Base-by-base conservation (phyloP, 1,284 basidiomycete genomes). In the Ganoderma sp. region DNA sequence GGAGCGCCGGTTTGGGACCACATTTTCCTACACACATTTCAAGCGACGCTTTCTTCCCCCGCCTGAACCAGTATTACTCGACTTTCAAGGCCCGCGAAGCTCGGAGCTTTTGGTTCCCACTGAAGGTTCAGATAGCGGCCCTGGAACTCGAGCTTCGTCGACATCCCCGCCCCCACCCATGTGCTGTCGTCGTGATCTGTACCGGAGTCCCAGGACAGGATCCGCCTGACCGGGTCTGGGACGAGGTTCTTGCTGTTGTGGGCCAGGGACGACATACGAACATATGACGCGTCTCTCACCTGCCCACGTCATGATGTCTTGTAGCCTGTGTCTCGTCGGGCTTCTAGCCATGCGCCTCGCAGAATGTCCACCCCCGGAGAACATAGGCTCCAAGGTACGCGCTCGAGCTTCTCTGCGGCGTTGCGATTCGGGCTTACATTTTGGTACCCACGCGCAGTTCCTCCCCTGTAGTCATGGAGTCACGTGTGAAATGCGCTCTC, bases 81-180 rank as follows among this genome's bases (percentile, higher is more conserved):
- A 34, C 15, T 34, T 28, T 28, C 28, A 34, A 34, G 32, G 17
- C 52, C 52, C 52, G 52, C 32, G 52, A 56, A 56, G 28, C 52
- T 34, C 52, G 52, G 28, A 15, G 28, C 17, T 32, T 56, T 56
- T 32, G 52, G 28, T 28, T 22, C 28, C 28, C 52, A 56, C 52
- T 32, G 15, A 28, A 34, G 32, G 52, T 56, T 56, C 48, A 28
- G 22, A 22, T 52, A 12, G 48, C 48, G 48, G 25, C 48, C 48
- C 48, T 50, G 25, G 52, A 54, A 54, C 25, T 25, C 52, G 25
- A 56, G 52, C 52, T 52, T 52, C 48, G 48, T 52, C 22, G 48
- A 56, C 32, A 34, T 56, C 52, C 32, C 52, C 52, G 52, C 28
- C 32, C 52, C 28, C 17, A 0, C 28, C 28, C 28, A 56, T 56